These are phyloP conservation scores for Coemansia sp. DNA, from an alignment of 192 early-diverging fungal species.

Conservation along the genomic window DNA sequence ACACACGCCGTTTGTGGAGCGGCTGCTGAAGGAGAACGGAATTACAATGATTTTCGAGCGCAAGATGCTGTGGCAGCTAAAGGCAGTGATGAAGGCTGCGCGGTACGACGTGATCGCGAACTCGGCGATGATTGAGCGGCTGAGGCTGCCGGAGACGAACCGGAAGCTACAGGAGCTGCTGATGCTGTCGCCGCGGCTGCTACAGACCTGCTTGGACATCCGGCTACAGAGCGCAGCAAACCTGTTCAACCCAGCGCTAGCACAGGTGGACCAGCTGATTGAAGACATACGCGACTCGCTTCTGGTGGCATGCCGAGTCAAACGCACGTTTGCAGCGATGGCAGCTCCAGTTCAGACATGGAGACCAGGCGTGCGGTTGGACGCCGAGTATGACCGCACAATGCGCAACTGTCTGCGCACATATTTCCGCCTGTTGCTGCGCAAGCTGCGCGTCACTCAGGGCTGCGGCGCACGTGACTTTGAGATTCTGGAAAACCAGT, in stretches of 20 bases:
- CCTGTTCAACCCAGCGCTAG: conserved; percentile 34
- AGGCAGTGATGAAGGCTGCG: conserved; percentile 60
- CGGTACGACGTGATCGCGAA: conserved; percentile 72
- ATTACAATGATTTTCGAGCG: conserved; percentile 74
- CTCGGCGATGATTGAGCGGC: conserved; percentile 61
- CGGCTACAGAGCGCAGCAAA: conserved; percentile 64
- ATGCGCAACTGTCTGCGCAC: conserved; percentile 70
- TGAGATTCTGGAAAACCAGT: conserved; percentile 79
- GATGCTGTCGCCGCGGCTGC: conserved; percentile 74
- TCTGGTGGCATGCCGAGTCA: conserved; percentile 68
- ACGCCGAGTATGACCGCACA: conserved; percentile 68
- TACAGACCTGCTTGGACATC: conserved; percentile 78
- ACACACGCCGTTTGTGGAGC: conserved; percentile 76
- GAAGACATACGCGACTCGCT: conserved; percentile 77
- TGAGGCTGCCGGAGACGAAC: conserved; percentile 71
- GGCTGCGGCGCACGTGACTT: conserved; percentile 66
- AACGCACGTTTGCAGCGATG: conserved; percentile 66
- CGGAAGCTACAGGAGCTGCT: conserved; percentile 68
- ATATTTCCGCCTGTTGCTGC: conserved; percentile 76
- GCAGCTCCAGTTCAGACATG: conserved; percentile 63
- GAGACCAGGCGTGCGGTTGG: conserved; percentile 64
- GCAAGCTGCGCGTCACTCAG: conserved; percentile 64
- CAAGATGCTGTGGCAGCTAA: conserved; percentile 64
- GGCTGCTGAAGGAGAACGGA: conserved; percentile 79
- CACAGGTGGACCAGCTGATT: conserved; percentile 72